phyloP scores from a whole-genome alignment of 2,329 filamentous ascomycete species.

The Fusarium longipes region DNA sequence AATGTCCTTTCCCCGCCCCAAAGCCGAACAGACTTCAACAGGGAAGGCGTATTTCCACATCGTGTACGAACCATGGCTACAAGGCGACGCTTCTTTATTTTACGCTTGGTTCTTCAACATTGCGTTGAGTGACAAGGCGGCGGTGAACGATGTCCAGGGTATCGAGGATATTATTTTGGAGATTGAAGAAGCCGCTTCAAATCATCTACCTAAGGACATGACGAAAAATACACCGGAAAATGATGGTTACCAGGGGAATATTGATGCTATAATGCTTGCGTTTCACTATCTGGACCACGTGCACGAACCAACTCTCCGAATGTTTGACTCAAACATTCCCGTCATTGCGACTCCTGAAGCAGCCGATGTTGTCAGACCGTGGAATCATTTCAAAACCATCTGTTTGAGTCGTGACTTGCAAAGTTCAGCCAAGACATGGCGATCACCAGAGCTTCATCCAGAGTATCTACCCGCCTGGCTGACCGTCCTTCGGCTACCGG shows the following conservation, averaged over 20 bases:
- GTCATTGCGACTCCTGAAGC: conserved; percentile 33
- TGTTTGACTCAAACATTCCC: conserved; percentile 29
- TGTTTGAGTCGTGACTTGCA: conserved; percentile 20
- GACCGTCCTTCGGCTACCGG: neutral
- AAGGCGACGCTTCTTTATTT: conserved; percentile 35
- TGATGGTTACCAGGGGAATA: neutral
- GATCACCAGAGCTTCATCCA: conserved; percentile 14
- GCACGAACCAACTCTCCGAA: conserved; percentile 27
- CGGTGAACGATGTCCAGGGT: neutral
- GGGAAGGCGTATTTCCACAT: conserved; percentile 1
- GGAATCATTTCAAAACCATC: conserved; percentile 33
- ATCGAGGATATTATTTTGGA: conserved; percentile 27
- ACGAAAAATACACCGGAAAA: neutral
- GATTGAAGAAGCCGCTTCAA: conserved; percentile 28
- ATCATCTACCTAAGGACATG: neutral
- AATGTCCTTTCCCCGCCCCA: conserved; percentile 6
- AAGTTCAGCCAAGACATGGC: conserved; percentile 17
- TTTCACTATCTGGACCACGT: conserved; percentile 34
- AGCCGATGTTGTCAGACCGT: conserved; percentile 12
- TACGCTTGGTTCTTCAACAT: conserved; percentile 40
- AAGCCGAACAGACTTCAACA: neutral
- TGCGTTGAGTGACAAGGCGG: neutral
- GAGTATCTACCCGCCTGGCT: neutral
- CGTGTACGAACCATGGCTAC: conserved; percentile 48
- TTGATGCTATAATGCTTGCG: conserved; percentile 34